Evolutionary conservation across 2,329 filamentous ascomycete species (phyloP), one percentile per base, ranked within the genome.

Genomic region (Pseudopithomyces chartarum): DNA sequence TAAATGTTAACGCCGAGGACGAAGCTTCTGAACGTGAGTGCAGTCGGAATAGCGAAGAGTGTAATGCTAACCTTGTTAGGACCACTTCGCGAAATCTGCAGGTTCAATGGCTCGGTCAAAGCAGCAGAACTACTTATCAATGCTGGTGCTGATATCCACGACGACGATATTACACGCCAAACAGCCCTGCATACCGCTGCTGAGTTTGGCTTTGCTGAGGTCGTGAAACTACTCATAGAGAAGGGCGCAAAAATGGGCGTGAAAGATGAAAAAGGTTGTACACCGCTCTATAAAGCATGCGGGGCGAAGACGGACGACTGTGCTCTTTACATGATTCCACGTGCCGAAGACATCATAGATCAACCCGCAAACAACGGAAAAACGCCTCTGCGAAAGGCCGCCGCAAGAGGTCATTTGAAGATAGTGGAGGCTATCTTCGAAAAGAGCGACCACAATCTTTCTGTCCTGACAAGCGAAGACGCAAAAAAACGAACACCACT

Each of bases 361-460:
- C 17, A 47, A 13, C 11, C 26, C 5, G 44, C 44, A 7, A 47
- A 34, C n/a, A 47, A 47, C n/a, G 44, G 44, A 2, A 47, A 47
- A 20, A 47, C 44, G n/a, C 44, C 44, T 19, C 44, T 47, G 5
- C 44, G 23, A 12, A 47, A 47, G 44, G 44, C 44, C 34, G 44
- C 44, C 34, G 29, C 44, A 47, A 33, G 29, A 32, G 44, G 44
- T 2, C 44, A 47, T 22, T n/a, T 3, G 6, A 34, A 34, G n/a
- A 47, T 47, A 19, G 44, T 47, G 20, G 44, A 47, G 11, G 44
- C 44, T 12, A 47, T 47, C 10, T 47, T 47, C 29, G 44, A 47
- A 26, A 47, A 22, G 13, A 34, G n/a, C 29, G 20, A 34, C 26
- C 5, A 29, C n/a, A 26, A 47, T n/a, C 20, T 34, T 3, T 17